A percentile compares a stretch with the other conserved stretches of the same genome.
Conservation (phyloP, 2,329 filamentous ascomycete species). For the Botrytis deweyae region DNA sequence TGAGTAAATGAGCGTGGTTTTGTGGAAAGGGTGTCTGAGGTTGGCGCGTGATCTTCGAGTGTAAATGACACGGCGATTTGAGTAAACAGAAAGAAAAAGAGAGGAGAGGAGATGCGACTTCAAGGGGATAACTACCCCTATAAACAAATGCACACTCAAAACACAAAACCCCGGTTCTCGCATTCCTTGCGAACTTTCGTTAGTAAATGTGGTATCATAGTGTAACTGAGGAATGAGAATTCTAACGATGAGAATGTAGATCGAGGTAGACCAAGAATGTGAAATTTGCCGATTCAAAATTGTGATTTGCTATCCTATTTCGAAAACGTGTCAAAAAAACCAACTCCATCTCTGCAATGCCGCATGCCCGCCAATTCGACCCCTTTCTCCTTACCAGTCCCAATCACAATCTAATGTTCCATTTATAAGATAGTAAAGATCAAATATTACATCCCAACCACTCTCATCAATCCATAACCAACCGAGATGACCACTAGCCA, state of each 20-base stretch:
- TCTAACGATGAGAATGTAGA: constrained; percentile 7
- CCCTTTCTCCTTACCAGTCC: background rate
- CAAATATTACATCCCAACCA: constrained; percentile 33
- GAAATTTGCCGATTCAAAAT: background rate
- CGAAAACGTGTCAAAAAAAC: background rate
- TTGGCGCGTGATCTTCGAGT: background rate
- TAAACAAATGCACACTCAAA: background rate
- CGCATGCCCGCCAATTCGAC: background rate
- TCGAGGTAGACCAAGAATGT: background rate
- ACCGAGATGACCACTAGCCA: constrained; percentile 81
- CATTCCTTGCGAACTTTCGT: background rate
- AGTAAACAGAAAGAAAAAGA: background rate
- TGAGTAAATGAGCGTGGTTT: background rate
- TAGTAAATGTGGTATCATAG: background rate
- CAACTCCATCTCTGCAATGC: background rate
- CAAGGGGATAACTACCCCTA: background rate
- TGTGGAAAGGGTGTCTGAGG: too few relatives aligned
- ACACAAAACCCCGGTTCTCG: background rate
- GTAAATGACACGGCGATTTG: background rate
- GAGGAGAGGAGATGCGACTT: background rate
- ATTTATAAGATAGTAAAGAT: background rate
- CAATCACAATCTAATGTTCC: constrained; percentile 1
- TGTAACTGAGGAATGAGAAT: background rate
- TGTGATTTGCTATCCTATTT: constrained; percentile 2
- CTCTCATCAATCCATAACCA: constrained; percentile 85